A percentile compares a stretch with the other conserved stretches of the same genome.
Evolutionary conservation across 1,139 yeast species (phyloP).

Genomic region (Meyerozyma smithsonii): DNA sequence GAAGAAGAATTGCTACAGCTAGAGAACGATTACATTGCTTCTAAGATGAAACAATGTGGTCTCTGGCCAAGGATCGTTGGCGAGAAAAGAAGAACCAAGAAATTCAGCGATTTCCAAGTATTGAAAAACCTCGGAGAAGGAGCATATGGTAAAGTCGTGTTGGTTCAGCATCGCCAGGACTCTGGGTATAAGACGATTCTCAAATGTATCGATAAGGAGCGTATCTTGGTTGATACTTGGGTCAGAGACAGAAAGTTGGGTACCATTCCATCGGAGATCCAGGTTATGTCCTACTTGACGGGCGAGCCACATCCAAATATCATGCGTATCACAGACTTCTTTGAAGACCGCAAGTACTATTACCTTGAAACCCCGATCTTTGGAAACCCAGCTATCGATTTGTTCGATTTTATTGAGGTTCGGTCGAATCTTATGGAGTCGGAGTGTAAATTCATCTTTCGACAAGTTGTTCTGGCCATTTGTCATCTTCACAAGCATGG

Average conservation of each 20-base stretch:
- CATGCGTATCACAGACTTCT: constrained; percentile 78
- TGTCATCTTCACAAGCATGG: constrained; percentile 80
- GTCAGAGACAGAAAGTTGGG: constrained; percentile 87
- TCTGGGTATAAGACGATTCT: constrained; percentile 66
- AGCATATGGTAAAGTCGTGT: constrained; percentile 88
- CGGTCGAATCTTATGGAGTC: constrained; percentile 71
- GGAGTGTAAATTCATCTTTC: constrained; percentile 73
- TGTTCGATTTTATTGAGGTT: constrained; percentile 86
- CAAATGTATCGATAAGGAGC: constrained; percentile 85
- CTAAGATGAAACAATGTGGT: constrained; percentile 28
- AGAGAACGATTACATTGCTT: constrained; percentile 41
- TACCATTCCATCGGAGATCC: constrained; percentile 92
- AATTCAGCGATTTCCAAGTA: constrained; percentile 64
- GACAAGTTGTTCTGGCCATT: constrained; percentile 74
- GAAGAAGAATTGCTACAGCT: constrained; percentile 38
- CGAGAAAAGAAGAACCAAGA: constrained; percentile 55
- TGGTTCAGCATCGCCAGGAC: constrained; percentile 67
- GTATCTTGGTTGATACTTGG: constrained; percentile 96
- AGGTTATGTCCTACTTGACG: constrained; percentile 77
- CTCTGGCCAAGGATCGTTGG: constrained; percentile 61
- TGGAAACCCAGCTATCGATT: constrained; percentile 83
- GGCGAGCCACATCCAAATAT: constrained; percentile 82
- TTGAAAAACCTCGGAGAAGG: constrained; percentile 89
- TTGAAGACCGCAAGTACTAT: constrained; percentile 84
- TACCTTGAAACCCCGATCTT: constrained; percentile 89